A percentile compares a stretch with the other conserved stretches of the same genome.
phyloP scores from a whole-genome alignment of 108 stramenopile species.

The Epithemia pelagica region DNA sequence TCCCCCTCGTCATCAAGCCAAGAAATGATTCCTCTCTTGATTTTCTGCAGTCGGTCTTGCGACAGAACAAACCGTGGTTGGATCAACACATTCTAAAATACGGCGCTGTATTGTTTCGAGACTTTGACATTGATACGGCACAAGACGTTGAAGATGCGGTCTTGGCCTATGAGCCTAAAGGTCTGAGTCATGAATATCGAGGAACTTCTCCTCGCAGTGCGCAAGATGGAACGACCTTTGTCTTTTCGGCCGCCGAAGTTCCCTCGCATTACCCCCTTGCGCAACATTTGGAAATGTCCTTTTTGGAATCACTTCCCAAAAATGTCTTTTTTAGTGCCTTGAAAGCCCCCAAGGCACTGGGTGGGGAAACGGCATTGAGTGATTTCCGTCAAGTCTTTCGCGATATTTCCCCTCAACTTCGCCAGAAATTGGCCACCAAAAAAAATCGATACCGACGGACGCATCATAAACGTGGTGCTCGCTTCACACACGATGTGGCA shows the following conservation, averaged over 20 bases:
- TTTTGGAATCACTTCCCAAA: conserved; percentile 25
- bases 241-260: conserved; percentile 38
- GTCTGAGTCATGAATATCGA: conserved; percentile 30
- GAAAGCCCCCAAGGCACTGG: conserved; percentile 16
- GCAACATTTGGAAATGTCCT: conserved; percentile 39
- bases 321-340: conserved; percentile 25
- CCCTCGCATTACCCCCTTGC: conserved; percentile 32
- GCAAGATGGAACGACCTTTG: conserved; percentile 18
- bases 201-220: conserved; percentile 36
- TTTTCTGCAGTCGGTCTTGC: conserved; percentile 8
- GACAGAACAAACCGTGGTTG: conserved; percentile 28
- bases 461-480: conserved; percentile 17
- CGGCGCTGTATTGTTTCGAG: conserved; percentile 44
- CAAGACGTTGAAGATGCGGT: conserved; percentile 20
- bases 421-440: conserved; percentile 21
- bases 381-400: conserved; percentile 34
- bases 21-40: conserved; percentile 9
- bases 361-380: conserved; percentile 31
- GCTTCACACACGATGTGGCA: conserved; percentile 18
- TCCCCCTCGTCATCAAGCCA: conserved; percentile 20
- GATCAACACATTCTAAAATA: conserved; percentile 25
- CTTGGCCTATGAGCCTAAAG: conserved; percentile 22
- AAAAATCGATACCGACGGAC: conserved; percentile 28
- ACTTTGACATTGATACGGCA: conserved; percentile 23
- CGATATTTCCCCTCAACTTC: conserved; percentile 18